Percentiles rank a stretch among this genome's conserved stretches.
Conservation (phyloP, 768 basidiomycete genomes). For the Sarcomyxa edulis region DNA sequence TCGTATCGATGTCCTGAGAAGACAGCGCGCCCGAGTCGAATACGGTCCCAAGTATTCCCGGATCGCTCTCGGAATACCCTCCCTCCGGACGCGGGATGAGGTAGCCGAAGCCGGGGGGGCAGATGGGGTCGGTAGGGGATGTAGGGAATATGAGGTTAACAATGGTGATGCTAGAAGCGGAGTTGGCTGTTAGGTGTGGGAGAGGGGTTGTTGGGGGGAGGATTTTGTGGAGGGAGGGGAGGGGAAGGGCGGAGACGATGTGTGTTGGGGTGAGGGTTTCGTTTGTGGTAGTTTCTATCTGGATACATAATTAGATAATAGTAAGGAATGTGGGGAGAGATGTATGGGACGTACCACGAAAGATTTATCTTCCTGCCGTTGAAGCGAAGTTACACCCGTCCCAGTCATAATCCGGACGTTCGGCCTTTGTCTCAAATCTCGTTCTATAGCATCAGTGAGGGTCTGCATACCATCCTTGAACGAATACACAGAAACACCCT, state of each 20-base stretch:
- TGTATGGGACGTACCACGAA: slow-evolving; percentile 43
- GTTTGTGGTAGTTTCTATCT: slow-evolving; percentile 27
- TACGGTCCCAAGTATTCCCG: slow-evolving; percentile 74
- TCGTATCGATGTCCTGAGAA: slow-evolving; percentile 36
- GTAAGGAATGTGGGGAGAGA: slow-evolving; percentile 5
- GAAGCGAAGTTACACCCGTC: slow-evolving; percentile 31
- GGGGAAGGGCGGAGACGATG: slow-evolving; percentile 72
- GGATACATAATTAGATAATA: background rate
- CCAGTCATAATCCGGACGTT: slow-evolving; percentile 58
- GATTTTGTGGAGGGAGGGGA: slow-evolving; percentile 43
- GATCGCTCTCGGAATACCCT: slow-evolving; percentile 37
- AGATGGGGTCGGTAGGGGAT: slow-evolving; percentile 39
- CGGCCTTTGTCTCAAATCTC: slow-evolving; percentile 32
- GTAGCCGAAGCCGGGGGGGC: slow-evolving; percentile 91
- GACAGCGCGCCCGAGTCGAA: slow-evolving; percentile 83
- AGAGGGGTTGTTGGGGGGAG: slow-evolving; percentile 35
- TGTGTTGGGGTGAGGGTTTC: slow-evolving; percentile 46
- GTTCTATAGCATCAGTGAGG: slow-evolving; percentile 53
- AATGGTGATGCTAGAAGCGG: slow-evolving; percentile 78
- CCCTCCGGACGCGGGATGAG: slow-evolving; percentile 74
- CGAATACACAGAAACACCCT: slow-evolving; percentile 71
- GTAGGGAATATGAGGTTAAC: slow-evolving; percentile 80
- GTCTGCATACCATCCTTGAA: slow-evolving; percentile 73
- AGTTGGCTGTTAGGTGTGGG: slow-evolving; percentile 67
- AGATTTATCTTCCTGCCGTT: slow-evolving; percentile 23